Percentiles rank a stretch among this genome's conserved stretches.
phyloP scores from a whole-genome alignment of 352 stramenopile genomes.

The Peronospora belbahrii region DNA sequence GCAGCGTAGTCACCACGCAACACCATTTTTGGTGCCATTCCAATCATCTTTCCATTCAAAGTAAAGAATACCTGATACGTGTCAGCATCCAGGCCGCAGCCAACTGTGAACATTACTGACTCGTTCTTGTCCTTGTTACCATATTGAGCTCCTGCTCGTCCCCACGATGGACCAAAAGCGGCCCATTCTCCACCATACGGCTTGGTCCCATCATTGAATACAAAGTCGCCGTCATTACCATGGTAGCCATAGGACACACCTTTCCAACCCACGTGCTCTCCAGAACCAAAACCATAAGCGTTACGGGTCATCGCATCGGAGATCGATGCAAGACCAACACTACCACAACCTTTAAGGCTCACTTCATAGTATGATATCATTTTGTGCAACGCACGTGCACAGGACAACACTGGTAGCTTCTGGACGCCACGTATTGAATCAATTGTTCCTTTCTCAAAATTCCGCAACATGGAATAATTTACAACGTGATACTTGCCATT shows the following conservation, averaged over 20 bases:
- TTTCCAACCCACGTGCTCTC: conserved; percentile 79
- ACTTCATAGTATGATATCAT: conserved; percentile 76
- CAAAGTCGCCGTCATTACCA: conserved; percentile 80
- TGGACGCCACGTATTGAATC: conserved; percentile 62
- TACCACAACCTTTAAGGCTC: conserved; percentile 59
- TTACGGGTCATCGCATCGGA: conserved; percentile 41
- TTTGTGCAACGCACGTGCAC: conserved; percentile 42
- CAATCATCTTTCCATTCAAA: conserved; percentile 61
- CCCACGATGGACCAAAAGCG: conserved; percentile 66
- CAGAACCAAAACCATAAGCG: conserved; percentile 75
- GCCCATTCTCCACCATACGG: conserved; percentile 64
- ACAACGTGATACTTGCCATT: conserved; percentile 43
- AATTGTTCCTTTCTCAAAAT: conserved; percentile 53
- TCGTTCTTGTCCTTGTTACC: conserved; percentile 20
- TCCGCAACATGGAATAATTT: conserved; percentile 84
- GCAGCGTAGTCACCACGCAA: conserved; percentile 56
- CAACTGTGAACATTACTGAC: conserved; percentile 38
- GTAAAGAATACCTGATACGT: conserved; percentile 72
- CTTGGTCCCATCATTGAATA: conserved; percentile 67
- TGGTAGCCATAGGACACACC: conserved; percentile 79
- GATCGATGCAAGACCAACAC: conserved; percentile 66
- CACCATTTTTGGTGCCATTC: conserved; percentile 32
- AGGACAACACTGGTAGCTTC: conserved; percentile 45
- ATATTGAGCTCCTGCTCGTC: conserved; percentile 18
- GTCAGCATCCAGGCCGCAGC: conserved; percentile 59